Evolutionary conservation across 768 basidiomycete species (phyloP), one percentile per base, ranked within the genome.

Genomic region (Xanthoconium purpureum): DNA sequence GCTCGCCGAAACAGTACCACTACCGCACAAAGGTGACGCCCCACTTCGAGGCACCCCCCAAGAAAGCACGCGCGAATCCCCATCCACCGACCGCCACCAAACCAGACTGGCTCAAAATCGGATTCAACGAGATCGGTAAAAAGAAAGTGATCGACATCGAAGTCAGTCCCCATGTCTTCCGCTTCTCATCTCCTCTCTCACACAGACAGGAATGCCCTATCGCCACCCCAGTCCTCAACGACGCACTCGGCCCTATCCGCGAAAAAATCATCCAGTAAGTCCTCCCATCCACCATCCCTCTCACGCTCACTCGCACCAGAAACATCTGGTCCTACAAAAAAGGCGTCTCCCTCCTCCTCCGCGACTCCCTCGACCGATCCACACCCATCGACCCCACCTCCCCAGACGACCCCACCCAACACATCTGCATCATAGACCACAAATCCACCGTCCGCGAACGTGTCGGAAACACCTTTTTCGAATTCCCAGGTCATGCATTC

Each of bases 21-120:
- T 99, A 99, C 70, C 84, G 96, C 33, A 99, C 97, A 2, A 99
- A 99, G 74, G 86, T 99, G 51, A 98, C 97, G 0, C 97, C 97
- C 0, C 97, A 99, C 69, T 98, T 98, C 58, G 91, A 94, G 24
- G 81, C 85, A 0, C 86, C 93, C 0, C 80, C 83, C 1, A 84
- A 78, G 52, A 74, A 68, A 47, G 65, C 69, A 38, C 62, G 66
- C n/a, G 50, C 14, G 1, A 49, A 54, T 13, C 47, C 49, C 11
- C 10, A 24, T 3, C 13, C 36, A 5, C 14, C 56, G 10, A 7
- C 33, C 24, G 10, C 48, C n/a, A 50, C 57, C 14, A 79, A 77
- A 56, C 84, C 87, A 13, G 76, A 81, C 43, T 91, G 91, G 84
- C 71, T 94, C 24, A 83, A 85, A 42, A 95, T 98, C 40, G 95